These are phyloP conservation scores for Fraxinus sp. DNA, from an alignment of 305 asterid species.

Conservation along the genomic window DNA sequence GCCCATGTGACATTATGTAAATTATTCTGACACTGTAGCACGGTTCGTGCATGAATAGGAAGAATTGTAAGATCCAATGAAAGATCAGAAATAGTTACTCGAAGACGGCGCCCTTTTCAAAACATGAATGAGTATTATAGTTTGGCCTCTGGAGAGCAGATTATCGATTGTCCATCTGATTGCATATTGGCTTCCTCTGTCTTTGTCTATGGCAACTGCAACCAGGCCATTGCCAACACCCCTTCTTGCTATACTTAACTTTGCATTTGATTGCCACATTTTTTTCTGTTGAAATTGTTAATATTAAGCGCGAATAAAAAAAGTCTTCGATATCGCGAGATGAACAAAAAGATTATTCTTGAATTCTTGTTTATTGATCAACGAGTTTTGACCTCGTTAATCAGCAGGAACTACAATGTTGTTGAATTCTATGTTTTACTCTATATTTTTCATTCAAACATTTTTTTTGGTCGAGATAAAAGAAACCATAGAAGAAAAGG, in stretches of 20 bases:
- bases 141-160: conserved; percentile 58
- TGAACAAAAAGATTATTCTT: not conserved
- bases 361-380: not conserved
- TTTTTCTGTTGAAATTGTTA: not conserved
- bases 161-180: conserved; percentile 67
- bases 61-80: not conserved
- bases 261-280: conserved; percentile 60
- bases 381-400: not conserved
- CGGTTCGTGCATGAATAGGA: not conserved
- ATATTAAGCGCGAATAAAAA: not conserved
- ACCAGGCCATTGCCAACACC: conserved; percentile 54
- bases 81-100: conserved; percentile 23
- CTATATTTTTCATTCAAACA: not conserved
- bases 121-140: conserved; percentile 77
- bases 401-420: not conserved
- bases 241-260: conserved; percentile 27
- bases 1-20: not conserved
- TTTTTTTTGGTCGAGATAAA: conserved; percentile 25
- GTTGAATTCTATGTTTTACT: not conserved
- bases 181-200: conserved; percentile 74
- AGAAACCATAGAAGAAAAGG: conserved; percentile 26
- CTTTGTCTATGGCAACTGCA: conserved; percentile 75
- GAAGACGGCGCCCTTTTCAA: conserved; percentile 31
- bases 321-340: not conserved
- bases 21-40: not conserved